A percentile compares a stretch with the other conserved stretches of the same genome.
phyloP scores from a whole-genome alignment of 2,329 filamentous ascomycete species.

The Pseudocercospora fuligena region DNA sequence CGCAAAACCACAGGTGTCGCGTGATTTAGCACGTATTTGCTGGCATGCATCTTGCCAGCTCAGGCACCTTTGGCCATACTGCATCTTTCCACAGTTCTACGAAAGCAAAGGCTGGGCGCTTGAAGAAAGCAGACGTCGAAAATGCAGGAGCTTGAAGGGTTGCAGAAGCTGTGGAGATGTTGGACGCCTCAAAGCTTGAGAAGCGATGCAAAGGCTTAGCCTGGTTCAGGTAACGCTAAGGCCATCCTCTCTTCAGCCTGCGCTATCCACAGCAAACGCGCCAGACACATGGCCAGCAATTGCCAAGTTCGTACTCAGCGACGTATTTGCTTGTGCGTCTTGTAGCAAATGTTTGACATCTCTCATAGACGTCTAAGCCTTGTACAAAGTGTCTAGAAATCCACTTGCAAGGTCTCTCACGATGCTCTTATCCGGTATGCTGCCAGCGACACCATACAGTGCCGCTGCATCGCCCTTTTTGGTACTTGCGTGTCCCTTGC shows the following conservation, averaged over 20 bases:
- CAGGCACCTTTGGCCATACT: neutral
- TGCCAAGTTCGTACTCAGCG: neutral
- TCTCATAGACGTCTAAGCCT: slow-evolving; percentile 15
- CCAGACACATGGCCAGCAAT: neutral
- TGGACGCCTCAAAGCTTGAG: neutral
- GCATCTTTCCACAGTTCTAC: neutral
- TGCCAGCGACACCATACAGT: slow-evolving; percentile 92
- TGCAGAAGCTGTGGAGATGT: neutral
- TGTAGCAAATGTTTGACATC: neutral
- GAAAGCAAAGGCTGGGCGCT: neutral
- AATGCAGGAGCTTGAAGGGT: neutral
- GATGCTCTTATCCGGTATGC: slow-evolving; percentile 92
- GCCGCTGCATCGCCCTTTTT: slow-evolving; percentile 79
- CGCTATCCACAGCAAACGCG: neutral
- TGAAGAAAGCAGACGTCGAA: neutral
- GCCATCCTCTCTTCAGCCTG: neutral
- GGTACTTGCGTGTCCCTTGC: slow-evolving; percentile 73
- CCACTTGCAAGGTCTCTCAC: slow-evolving; percentile 88
- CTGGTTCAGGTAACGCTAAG: neutral
- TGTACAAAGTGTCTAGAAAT: slow-evolving; percentile 79
- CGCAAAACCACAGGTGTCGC: neutral
- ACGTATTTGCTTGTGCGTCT: neutral
- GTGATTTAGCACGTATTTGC: neutral
- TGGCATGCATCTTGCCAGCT: neutral
- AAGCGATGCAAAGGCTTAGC: neutral